Conservation (phyloP, 2,329 filamentous ascomycete genomes). For the Pyrenophora teres region DNA sequence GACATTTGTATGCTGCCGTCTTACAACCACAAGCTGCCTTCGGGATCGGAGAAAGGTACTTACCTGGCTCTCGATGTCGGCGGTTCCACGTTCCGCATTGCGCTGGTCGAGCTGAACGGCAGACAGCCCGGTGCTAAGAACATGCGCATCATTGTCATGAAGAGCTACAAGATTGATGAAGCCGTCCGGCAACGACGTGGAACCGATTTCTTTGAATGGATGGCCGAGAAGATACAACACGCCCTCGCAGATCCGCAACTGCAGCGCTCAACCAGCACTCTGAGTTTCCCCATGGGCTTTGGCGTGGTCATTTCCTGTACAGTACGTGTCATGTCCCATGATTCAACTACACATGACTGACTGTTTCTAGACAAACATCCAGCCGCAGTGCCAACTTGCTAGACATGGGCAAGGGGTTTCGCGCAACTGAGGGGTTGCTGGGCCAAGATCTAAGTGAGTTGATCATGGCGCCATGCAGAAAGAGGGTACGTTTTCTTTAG, state of each 20-base stretch:
- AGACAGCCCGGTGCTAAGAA: conserved; percentile 50
- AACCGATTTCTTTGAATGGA: conserved; percentile 68
- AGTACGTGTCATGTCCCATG: conserved; percentile 44
- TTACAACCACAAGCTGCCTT: conserved; percentile 65
- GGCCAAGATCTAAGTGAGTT: conserved; percentile 64
- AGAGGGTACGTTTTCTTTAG: conserved; percentile 44
- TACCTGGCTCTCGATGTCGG: conserved; percentile 68
- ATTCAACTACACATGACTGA: conserved; percentile 16
- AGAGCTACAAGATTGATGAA: conserved; percentile 62
- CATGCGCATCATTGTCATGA: conserved; percentile 61
- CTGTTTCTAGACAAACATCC: conserved; percentile 58
- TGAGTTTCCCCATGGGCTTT: conserved; percentile 61
- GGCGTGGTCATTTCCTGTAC: conserved; percentile 70
- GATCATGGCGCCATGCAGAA: conserved; percentile 62
- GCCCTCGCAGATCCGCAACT: conserved; percentile 53
- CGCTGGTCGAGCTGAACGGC: conserved; percentile 61
- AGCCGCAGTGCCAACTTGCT: conserved; percentile 61
- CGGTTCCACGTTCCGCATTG: conserved; percentile 68
- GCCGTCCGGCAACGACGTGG: conserved; percentile 60
- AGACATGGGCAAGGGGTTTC: conserved; percentile 69
- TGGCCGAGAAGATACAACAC: conserved; percentile 63
- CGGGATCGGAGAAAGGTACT: conserved; percentile 63
- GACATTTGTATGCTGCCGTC: conserved; percentile 69
- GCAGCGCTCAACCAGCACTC: conserved; percentile 44
- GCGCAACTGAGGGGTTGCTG: conserved; percentile 62